Conservation (phyloP, 1,284 basidiomycete genomes). For the Cystobasidium slooffiae region DNA sequence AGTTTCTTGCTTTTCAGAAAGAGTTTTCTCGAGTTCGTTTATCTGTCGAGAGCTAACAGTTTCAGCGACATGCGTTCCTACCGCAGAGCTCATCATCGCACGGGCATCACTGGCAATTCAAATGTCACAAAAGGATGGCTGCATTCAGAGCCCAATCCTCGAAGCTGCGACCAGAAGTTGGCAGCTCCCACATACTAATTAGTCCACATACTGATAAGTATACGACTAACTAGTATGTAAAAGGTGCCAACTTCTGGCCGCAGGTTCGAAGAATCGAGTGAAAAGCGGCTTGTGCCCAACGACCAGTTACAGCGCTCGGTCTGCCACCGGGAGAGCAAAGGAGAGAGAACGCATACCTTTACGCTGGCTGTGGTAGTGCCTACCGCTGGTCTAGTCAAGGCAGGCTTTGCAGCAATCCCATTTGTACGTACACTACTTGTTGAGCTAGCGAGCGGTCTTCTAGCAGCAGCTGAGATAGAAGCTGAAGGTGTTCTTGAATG, state of each 20-base stretch:
- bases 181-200: too few species aligned
- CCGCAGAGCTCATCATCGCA: background rate
- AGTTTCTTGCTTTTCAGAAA: slow-evolving; percentile 23
- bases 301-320: too few species aligned
- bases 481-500: slow-evolving; percentile 19
- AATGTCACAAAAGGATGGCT: background rate
- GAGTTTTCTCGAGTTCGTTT: slow-evolving; percentile 21
- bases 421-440: slow-evolving; percentile 14
- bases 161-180: background rate
- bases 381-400: background rate
- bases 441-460: slow-evolving; percentile 18
- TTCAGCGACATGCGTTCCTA: background rate
- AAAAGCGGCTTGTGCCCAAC: too few species aligned
- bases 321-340: background rate
- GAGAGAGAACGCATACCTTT: background rate
- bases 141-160: background rate
- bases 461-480: background rate
- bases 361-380: slow-evolving; percentile 4
- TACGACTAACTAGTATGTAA: too few species aligned
- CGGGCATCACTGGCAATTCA: background rate
- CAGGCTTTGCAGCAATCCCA: slow-evolving; percentile 18
- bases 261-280: too few species aligned
- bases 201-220: too few species aligned
- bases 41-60: slow-evolving; percentile 6
- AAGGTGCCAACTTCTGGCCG: background rate